Evolutionary conservation across 2,329 filamentous ascomycete genomes (phyloP), one percentile per base, ranked within the genome.

Genomic region (Aaosphaeria arxii): DNA sequence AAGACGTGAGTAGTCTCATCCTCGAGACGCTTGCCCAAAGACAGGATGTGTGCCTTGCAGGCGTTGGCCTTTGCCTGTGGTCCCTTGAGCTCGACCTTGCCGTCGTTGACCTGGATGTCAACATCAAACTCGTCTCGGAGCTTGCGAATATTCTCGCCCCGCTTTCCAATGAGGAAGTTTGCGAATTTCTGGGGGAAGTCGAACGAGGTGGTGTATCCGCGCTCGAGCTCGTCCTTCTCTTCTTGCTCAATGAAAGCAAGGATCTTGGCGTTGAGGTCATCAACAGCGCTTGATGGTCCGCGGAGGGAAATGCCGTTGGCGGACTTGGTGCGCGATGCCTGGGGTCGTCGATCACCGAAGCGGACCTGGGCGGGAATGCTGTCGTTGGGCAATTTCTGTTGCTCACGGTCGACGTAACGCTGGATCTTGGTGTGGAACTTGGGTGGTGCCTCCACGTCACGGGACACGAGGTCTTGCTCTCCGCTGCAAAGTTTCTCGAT

Each of bases 171-270:
- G 28, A 88, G 81, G 67, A 95, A 87, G 70, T 96, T 96, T 54
- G 91, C 91, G 65, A 85, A 95, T 73, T 96, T 95, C 67, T 96
- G 89, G 6, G 92, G 92, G 75, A 96, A 99, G 54, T 96, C 90
- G 58, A 97, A 97, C 29, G 82, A 84, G 50, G 89, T 76, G 2
- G 84, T 91, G 73, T 91, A 95, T 40, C 89, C 91, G 50, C 92
- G 88, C 73, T 97, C 92, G 66, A 94, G 88, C 71, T 97, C 92
- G 52, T 97, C 91, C 68, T 89, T 82, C 74, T 91, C 88, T 71
- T 95, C 91, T 66, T 95, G 87, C 64, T 87, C 85, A 24, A 97
- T 78, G 64, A 96, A 97, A 5, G 82, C 82, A 49, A 82, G 73
- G 46, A 95, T 83, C 75, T 91, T 94, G 33, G 79, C 73, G 30